A percentile compares a stretch with the other conserved stretches of the same genome.
These are phyloP conservation scores for Penicillium tannophilum DNA, from an alignment of 495 filamentous ascomycete genomes.

Conservation along the genomic window DNA sequence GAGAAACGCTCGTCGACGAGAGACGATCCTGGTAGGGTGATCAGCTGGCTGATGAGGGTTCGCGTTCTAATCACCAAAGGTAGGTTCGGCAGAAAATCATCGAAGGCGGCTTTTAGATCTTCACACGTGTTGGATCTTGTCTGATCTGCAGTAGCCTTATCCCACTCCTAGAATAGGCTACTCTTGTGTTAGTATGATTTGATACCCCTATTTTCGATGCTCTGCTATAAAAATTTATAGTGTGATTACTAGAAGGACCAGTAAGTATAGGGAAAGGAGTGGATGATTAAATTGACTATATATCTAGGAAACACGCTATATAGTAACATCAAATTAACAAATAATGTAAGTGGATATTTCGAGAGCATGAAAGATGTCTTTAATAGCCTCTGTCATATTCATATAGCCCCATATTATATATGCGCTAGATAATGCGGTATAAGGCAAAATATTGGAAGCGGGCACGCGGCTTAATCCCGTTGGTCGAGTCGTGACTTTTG, in stretches of 20 bases:
- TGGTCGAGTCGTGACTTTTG: constrained; percentile 3
- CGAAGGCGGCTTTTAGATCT: constrained; percentile 4
- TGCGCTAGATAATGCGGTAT: neutral
- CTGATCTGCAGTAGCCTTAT: neutral
- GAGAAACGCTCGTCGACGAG: constrained; percentile 6
- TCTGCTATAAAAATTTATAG: too few species aligned
- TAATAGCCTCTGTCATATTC: neutral
- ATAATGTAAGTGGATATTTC: neutral
- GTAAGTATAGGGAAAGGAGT: neutral
- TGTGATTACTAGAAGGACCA: neutral
- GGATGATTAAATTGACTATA: neutral
- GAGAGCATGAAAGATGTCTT: neutral
- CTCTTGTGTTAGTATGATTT: neutral
- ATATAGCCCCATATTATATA: neutral
- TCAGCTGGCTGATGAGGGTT: neutral
- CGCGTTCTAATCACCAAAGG: constrained; percentile 8
- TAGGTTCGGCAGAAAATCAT: constrained; percentile 12
- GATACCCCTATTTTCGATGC: neutral
- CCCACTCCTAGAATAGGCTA: neutral
- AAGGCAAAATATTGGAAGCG: neutral
- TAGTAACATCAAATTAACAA: neutral
- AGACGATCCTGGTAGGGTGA: constrained; percentile 8
- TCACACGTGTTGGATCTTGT: neutral
- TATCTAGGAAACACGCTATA: neutral
- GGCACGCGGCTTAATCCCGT: neutral